phyloP scores from a whole-genome alignment of 805 yeast genomes.

The Candida hispaniensis region DNA sequence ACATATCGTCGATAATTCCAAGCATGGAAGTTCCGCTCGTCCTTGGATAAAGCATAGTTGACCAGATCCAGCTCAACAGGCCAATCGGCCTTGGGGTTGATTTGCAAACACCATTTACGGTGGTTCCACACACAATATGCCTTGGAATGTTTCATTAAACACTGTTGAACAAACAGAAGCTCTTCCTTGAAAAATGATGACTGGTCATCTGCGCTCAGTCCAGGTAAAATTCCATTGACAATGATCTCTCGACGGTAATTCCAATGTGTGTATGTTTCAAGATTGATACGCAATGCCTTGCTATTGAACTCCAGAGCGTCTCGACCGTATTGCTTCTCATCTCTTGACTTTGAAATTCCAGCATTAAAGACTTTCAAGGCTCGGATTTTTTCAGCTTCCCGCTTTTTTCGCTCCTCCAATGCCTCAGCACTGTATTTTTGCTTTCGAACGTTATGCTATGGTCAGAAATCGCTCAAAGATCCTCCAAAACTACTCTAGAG shows the following conservation, averaged over 20 bases:
- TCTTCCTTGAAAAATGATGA: constrained; percentile 41
- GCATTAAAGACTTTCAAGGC: constrained; percentile 41
- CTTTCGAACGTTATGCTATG: constrained; percentile 63
- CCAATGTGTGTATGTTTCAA: constrained; percentile 87
- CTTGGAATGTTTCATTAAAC: constrained; percentile 63
- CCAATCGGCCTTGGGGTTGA: constrained; percentile 51
- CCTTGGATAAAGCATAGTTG: constrained; percentile 53
- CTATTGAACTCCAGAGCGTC: constrained; percentile 45
- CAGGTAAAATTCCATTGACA: constrained; percentile 21
- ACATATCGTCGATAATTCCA: constrained; percentile 88
- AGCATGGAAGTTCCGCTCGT: constrained; percentile 84
- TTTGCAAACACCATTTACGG: constrained; percentile 65
- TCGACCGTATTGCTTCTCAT: constrained; percentile 26
- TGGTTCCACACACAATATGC: constrained; percentile 98
- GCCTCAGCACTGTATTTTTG: constrained; percentile 47
- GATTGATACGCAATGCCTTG: constrained; percentile 51
- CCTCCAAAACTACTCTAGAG: too few species aligned
- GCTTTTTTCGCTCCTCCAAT: constrained; percentile 37
- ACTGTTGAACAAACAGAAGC: constrained; percentile 45
- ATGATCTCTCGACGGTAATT: constrained; percentile 74
- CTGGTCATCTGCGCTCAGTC: constrained; percentile 20
- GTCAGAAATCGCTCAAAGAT: too few species aligned
- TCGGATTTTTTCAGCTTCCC: constrained; percentile 52
- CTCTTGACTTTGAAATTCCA: constrained; percentile 33
- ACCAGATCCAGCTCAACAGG: constrained; percentile 59